Evolutionary conservation across 1,284 basidiomycete species (phyloP), one percentile per base, ranked within the genome.

Genomic region (Boletus hoseneyae): DNA sequence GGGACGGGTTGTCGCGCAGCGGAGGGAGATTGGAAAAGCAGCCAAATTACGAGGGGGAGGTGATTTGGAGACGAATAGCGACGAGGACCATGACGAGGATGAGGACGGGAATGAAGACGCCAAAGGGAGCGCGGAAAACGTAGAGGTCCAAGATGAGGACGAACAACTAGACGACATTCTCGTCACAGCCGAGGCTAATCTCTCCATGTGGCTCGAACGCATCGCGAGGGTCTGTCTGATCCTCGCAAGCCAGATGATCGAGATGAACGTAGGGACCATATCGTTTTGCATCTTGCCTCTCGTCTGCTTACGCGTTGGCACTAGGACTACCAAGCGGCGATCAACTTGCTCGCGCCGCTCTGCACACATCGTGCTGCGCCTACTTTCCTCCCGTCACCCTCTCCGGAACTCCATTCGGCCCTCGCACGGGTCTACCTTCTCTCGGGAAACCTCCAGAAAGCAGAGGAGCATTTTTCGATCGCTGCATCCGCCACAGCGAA

Each of bases 171-270:
- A 66, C 43, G 54, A 54, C 15, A 44, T 51, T 18, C 58, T 68
- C 33, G 37, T 36, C 5, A 50, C 55, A 6, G 77, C 80, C 49
- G 58, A 67, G 33, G 68, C 70, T 3, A 70, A 73, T n/a, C 65
- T 73, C 10, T 76, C 74, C 42, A 87, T 89, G 85, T 92, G 89
- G 89, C 82, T 80, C 54, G 87, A 90, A 66, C 77, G 89, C 43
- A 83, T 81, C 1, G 78, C 84, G 27, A 72, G 87, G 45, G 70
- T 90, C 12, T 80, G 75, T 48, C 64, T 89, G 50, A 87, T 90
- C 53, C 75, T 89, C 41, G 85, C 85, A 7, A 83, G 81, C 25
- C 83, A 90, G 66, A 66, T 91, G 58, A 71, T 85, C 45, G 89
- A 90, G 63, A 83, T 87, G 81, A 84, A 83, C 70, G 83, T 83